A percentile compares a stretch with the other conserved stretches of the same genome.
phyloP scores from a whole-genome alignment of 805 yeast genomes.

The Teunomyces tritomae region DNA sequence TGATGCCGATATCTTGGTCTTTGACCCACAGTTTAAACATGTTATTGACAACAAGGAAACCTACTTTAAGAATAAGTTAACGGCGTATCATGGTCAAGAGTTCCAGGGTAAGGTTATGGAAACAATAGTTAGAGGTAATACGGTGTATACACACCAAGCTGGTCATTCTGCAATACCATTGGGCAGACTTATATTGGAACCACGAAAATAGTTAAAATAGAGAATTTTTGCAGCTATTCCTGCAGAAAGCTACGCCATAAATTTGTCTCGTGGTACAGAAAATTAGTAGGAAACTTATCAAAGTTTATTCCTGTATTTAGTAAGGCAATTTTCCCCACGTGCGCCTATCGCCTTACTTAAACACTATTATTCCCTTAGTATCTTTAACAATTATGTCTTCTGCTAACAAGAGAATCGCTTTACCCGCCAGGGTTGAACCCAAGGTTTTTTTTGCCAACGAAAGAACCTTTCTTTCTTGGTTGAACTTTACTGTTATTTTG shows the following conservation, averaged over 20 bases:
- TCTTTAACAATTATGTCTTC: constrained; percentile 27
- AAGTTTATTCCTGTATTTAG: too few relatives aligned
- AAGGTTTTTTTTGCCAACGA: constrained; percentile 98
- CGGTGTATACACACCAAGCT: constrained; percentile 54
- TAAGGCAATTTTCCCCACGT: neutral
- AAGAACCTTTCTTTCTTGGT: constrained; percentile 97
- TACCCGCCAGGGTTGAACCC: constrained; percentile 98
- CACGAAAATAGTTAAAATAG: constrained; percentile 32
- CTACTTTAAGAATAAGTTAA: constrained; percentile 79
- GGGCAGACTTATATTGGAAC: constrained; percentile 62
- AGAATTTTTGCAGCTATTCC: neutral
- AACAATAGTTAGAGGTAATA: constrained; percentile 74
- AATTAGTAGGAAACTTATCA: too few relatives aligned
- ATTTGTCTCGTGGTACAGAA: neutral
- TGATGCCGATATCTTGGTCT: constrained; percentile 86
- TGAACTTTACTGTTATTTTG: constrained; percentile 95
- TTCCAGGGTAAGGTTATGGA: constrained; percentile 74
- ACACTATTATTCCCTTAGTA: neutral
- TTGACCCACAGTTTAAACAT: constrained; percentile 60
- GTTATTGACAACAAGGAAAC: constrained; percentile 53
- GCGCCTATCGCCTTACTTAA: neutral
- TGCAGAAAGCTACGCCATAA: neutral
- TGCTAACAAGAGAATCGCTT: constrained; percentile 78
- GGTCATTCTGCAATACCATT: constrained; percentile 58
- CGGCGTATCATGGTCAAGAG: constrained; percentile 76